phyloP scores from a whole-genome alignment of 768 basidiomycete genomes.

The Rhodosporidiobolus odoratus region DNA sequence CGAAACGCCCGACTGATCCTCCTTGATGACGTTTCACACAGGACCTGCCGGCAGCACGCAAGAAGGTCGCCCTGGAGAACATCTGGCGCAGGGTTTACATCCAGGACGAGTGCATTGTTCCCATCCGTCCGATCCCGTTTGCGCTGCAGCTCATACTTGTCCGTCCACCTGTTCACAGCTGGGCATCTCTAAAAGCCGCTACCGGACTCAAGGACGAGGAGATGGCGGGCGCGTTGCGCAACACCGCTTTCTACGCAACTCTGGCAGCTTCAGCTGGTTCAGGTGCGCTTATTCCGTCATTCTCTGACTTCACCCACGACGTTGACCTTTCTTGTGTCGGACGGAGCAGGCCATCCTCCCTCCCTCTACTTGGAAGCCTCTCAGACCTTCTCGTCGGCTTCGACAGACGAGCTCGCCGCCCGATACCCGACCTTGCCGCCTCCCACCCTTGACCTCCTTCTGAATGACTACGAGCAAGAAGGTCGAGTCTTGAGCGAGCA shows the following conservation, averaged over 20 bases:
- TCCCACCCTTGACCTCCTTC: constrained; percentile 41
- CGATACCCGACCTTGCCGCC: constrained; percentile 41
- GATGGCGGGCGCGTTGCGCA: constrained; percentile 63
- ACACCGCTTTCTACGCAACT: constrained; percentile 69
- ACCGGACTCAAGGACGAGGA: constrained; percentile 70
- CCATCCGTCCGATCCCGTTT: too few relatives aligned
- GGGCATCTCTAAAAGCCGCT: constrained; percentile 69
- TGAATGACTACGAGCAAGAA: constrained; percentile 46
- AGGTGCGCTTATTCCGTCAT: constrained; percentile 28
- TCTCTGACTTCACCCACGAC: too few relatives aligned
- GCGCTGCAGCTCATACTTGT: background rate
- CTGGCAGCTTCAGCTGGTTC: constrained; percentile 46
- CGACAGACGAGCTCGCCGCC: constrained; percentile 43
- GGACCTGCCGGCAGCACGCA: constrained; percentile 67
- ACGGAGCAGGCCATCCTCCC: constrained; percentile 23
- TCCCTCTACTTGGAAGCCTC: constrained; percentile 38
- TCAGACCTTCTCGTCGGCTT: constrained; percentile 38
- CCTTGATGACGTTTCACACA: constrained; percentile 41
- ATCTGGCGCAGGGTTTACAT: constrained; percentile 84
- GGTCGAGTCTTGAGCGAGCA: constrained; percentile 40
- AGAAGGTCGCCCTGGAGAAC: constrained; percentile 62
- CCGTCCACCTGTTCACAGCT: constrained; percentile 52
- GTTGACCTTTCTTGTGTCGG: background rate
- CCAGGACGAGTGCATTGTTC: constrained; percentile 69
- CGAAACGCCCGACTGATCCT: background rate